These are phyloP conservation scores for Coelastrella sp. DNA, from an alignment of 139 green algal genomes.

Conservation along the genomic window DNA sequence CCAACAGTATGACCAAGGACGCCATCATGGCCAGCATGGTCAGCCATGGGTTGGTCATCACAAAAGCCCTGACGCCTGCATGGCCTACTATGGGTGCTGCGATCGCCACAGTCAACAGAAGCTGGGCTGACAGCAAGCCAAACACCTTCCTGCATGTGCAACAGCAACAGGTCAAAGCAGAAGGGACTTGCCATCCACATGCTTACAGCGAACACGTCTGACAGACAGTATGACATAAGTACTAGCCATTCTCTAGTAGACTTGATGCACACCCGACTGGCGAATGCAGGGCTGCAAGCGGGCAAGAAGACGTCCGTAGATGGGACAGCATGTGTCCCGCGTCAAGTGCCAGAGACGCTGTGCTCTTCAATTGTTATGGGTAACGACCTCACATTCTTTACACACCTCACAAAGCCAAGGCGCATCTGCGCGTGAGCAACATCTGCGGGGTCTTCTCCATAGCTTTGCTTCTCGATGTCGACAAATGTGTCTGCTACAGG, in stretches of 20 bases:
- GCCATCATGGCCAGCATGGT: conserved; percentile 1
- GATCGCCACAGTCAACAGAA: conserved; percentile 55
- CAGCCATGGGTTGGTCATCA: conserved; percentile 12
- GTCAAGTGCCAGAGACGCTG: too few relatives aligned
- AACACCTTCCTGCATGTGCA: conserved; percentile 38
- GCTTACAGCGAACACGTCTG: too few relatives aligned
- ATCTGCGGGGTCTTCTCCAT: conserved; percentile 18
- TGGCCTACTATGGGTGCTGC: conserved; percentile 45
- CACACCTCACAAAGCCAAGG: conserved; percentile 39
- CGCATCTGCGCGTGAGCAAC: conserved; percentile 51
- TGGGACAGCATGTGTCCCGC: too few relatives aligned
- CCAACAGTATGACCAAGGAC: conserved; percentile 2
- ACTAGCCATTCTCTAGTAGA: too few relatives aligned
- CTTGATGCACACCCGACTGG: too few relatives aligned
- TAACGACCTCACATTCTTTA: not conserved
- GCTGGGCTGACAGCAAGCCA: conserved; percentile 57
- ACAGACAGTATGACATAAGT: too few relatives aligned
- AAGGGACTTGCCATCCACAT: too few relatives aligned
- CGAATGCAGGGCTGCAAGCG: not conserved
- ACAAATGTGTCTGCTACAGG: not conserved
- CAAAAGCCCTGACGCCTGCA: not conserved
- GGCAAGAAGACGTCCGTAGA: not conserved
- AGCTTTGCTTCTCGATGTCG: conserved; percentile 15
- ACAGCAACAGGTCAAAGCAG: not conserved
- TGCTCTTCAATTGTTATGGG: too few relatives aligned